Conservation (phyloP, 176 grass and related monocot genomes). For the Rhynchospora pubera region DNA sequence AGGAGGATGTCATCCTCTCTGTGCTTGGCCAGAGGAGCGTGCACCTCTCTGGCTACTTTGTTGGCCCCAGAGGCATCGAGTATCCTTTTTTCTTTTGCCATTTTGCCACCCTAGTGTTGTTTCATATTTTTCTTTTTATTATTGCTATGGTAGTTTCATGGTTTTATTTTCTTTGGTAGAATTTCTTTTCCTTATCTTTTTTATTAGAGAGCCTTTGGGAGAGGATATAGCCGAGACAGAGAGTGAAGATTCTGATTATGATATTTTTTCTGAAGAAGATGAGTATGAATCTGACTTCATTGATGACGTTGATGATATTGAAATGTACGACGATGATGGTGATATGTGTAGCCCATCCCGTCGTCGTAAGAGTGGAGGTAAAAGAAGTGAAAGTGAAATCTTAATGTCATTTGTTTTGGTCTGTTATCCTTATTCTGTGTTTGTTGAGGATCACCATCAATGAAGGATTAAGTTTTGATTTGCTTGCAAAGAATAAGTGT, state of each 20-base stretch:
- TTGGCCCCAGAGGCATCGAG: slow-evolving; percentile 30
- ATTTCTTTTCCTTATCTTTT: slow-evolving; percentile 33
- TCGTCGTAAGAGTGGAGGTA: slow-evolving; percentile 62
- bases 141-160: not conserved
- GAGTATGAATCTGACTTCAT: slow-evolving; percentile 76
- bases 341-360: slow-evolving; percentile 25
- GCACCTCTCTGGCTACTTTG: slow-evolving; percentile 62
- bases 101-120: not conserved
- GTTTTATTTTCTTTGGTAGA: not conserved
- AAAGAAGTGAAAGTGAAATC: not conserved
- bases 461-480: not conserved
- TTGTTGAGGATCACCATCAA: not conserved
- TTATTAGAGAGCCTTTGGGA: slow-evolving; percentile 41
- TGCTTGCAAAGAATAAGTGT: not conserved
- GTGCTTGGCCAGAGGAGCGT: slow-evolving; percentile 58
- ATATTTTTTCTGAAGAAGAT: slow-evolving; percentile 40
- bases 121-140: not conserved
- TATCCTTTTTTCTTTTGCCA: slow-evolving; percentile 44
- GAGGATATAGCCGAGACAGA: slow-evolving; percentile 61
- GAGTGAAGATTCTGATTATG: slow-evolving; percentile 50
- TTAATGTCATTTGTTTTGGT: not conserved
- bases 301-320: slow-evolving; percentile 61
- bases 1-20: slow-evolving; percentile 47
- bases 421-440: not conserved
- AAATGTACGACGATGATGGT: slow-evolving; percentile 39